phyloP scores from a whole-genome alignment of 495 filamentous ascomycete species.

The Tuber brumale region DNA sequence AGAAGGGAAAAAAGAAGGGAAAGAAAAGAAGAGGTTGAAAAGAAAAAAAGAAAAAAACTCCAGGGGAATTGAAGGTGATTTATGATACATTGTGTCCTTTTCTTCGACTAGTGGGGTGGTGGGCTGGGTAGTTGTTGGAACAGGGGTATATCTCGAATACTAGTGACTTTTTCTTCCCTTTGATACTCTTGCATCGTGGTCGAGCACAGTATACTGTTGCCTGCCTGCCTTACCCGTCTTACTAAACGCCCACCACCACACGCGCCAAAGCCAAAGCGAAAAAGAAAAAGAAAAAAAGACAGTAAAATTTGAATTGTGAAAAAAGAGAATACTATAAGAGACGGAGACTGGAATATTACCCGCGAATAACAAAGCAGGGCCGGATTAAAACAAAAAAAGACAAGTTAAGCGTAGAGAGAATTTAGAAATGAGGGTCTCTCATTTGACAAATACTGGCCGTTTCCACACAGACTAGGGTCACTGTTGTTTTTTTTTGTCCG shows the following conservation, averaged over 20 bases:
- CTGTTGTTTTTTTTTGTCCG: neutral
- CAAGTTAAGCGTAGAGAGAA: neutral
- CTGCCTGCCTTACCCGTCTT: neutral
- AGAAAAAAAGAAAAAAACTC: neutral
- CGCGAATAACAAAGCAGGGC: neutral
- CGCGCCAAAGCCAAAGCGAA: neutral
- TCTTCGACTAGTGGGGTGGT: neutral
- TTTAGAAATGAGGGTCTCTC: neutral
- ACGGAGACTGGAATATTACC: neutral
- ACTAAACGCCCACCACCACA: neutral
- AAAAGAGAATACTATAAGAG: neutral
- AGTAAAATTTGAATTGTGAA: neutral
- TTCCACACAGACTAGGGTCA: neutral
- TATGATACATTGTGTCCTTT: slow-evolving; percentile 3
- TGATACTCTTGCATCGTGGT: neutral
- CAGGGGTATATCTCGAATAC: neutral
- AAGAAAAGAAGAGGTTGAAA: neutral
- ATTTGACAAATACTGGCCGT: neutral
- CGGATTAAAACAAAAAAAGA: neutral
- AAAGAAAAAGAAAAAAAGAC: neutral
- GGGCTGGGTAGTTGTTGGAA: neutral
- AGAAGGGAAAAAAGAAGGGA: neutral
- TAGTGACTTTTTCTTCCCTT: neutral
- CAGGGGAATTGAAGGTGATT: neutral
- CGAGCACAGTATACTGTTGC: neutral